Conservation (phyloP, 805 yeast genomes). For the Ogataea ganodermae region DNA sequence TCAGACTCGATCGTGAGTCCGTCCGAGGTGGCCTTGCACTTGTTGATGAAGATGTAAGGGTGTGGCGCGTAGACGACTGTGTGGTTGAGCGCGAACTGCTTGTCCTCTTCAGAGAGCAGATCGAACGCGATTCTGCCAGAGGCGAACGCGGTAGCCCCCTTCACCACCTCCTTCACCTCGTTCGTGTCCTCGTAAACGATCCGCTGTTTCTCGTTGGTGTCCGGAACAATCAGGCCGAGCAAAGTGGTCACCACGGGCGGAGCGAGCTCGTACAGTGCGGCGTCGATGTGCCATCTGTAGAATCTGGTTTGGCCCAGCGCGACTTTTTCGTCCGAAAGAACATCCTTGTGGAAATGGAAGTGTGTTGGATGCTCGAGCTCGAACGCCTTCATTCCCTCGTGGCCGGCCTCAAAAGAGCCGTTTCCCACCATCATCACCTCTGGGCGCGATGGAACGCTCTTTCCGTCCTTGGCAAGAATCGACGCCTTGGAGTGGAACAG, state of each 20-base stretch:
- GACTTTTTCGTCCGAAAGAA: constrained; percentile 64
- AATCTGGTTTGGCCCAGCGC: constrained; percentile 69
- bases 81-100: constrained; percentile 73
- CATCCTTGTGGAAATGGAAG: constrained; percentile 71
- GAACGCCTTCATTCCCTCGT: constrained; percentile 49
- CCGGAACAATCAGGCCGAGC: constrained; percentile 80
- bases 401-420: constrained; percentile 56
- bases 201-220: constrained; percentile 58
- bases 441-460: constrained; percentile 77
- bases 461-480: constrained; percentile 78
- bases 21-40: constrained; percentile 80
- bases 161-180: constrained; percentile 65
- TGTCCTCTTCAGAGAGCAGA: constrained; percentile 64
- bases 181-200: constrained; percentile 68
- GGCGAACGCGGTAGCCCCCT: constrained; percentile 88
- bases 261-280: constrained; percentile 81
- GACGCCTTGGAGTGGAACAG: constrained; percentile 66
- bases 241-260: constrained; percentile 88
- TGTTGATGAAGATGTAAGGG: constrained; percentile 82
- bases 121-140: constrained; percentile 82
- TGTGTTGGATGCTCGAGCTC: constrained; percentile 81
- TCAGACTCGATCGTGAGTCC: constrained; percentile 86
- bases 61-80: constrained; percentile 89
- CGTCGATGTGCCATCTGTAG: constrained; percentile 93
- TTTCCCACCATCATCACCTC: constrained; percentile 91